Percentiles rank a stretch among this genome's conserved stretches.
These are phyloP conservation scores for Plectranthus barbatus DNA, from an alignment of 257 asterid genomes.

Conservation along the genomic window DNA sequence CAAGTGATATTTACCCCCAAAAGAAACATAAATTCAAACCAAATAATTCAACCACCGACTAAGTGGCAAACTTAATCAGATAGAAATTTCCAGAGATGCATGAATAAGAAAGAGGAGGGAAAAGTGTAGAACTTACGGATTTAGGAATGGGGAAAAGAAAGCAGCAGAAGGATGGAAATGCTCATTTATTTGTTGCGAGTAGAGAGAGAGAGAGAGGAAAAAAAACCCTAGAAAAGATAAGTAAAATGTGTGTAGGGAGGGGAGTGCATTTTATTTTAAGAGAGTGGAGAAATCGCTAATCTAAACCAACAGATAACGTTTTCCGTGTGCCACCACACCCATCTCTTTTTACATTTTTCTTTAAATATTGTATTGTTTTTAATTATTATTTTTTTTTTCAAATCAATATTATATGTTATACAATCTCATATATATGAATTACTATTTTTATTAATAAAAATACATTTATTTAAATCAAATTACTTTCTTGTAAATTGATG, in stretches of 20 bases:
- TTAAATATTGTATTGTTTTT: too few relatives aligned
- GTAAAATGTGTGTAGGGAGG: not conserved
- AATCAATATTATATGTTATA: too few relatives aligned
- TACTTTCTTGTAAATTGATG: too few relatives aligned
- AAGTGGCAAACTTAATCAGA: not conserved
- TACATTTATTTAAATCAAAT: too few relatives aligned
- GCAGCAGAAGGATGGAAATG: not conserved
- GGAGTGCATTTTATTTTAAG: too few relatives aligned
- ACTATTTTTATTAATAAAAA: too few relatives aligned
- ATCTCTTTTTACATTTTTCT: too few relatives aligned
- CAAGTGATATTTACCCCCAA: not conserved
- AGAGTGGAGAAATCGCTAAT: not conserved
- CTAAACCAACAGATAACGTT: too few relatives aligned
- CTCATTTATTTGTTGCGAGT: not conserved
- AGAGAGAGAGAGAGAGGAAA: not conserved
- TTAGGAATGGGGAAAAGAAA: not conserved
- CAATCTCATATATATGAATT: too few relatives aligned
- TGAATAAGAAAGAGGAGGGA: not conserved
- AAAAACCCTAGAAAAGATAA: conserved; percentile 26
- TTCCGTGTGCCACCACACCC: too few relatives aligned
- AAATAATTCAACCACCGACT: conserved; percentile 1
- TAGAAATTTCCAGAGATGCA: not conserved
- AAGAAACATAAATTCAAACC: not conserved
- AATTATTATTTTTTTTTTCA: too few relatives aligned
- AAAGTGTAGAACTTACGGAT: not conserved